phyloP scores from a whole-genome alignment of 371 early-diverging fungal species.

The Capniomyces stellatus region DNA sequence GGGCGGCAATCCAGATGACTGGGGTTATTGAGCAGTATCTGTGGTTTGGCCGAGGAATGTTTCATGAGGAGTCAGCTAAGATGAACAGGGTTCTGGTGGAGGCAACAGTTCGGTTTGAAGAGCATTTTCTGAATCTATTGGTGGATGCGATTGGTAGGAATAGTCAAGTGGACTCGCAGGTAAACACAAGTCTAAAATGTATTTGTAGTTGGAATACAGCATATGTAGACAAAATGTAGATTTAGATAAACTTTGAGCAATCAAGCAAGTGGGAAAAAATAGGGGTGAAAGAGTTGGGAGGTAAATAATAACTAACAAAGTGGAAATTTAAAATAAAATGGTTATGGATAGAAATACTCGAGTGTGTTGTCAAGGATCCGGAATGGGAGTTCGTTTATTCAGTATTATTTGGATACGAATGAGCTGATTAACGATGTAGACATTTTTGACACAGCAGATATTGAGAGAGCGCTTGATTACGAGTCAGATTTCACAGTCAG shows the following conservation, averaged over 20 bases:
- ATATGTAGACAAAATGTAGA: too few relatives aligned
- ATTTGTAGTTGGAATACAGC: too few relatives aligned
- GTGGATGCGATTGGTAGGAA: conserved; percentile 3
- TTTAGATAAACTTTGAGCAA: too few relatives aligned
- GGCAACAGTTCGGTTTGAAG: conserved; percentile 10
- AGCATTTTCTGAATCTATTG: conserved; percentile 5
- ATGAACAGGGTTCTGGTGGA: conserved; percentile 8
- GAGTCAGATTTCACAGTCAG: neutral
- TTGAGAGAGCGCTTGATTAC: neutral
- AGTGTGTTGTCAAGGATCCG: neutral
- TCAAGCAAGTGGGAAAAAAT: too few relatives aligned
- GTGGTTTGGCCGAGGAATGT: conserved; percentile 18
- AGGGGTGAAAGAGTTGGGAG: too few relatives aligned
- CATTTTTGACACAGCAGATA: neutral
- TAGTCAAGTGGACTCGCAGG: too few relatives aligned
- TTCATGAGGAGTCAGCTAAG: conserved; percentile 2
- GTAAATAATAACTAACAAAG: too few relatives aligned
- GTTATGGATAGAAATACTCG: neutral
- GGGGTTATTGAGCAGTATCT: conserved; percentile 17
- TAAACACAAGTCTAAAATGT: too few relatives aligned
- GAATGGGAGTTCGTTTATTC: neutral
- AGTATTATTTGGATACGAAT: neutral
- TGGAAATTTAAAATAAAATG: too few relatives aligned
- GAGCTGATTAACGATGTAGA: neutral
- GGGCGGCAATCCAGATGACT: conserved; percentile 6